Conservation (phyloP, 2,329 filamentous ascomycete species). For the Fusarium illudens region DNA sequence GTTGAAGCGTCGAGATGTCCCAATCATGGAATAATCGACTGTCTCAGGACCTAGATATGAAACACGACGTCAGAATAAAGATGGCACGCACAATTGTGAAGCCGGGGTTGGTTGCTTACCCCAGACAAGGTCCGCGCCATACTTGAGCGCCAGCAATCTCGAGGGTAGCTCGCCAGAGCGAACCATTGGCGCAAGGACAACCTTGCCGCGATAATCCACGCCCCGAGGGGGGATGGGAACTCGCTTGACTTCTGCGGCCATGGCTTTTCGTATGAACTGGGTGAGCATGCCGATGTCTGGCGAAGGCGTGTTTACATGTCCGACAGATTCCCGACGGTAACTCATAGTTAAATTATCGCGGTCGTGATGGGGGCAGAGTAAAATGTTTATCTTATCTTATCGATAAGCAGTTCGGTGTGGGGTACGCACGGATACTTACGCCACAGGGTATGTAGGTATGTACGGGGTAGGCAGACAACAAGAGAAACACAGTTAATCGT, state of each 20-base stretch:
- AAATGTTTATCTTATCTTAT: slow-evolving; percentile 33
- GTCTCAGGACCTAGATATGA: slow-evolving; percentile 79
- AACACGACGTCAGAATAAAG: slow-evolving; percentile 1
- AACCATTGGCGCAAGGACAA: slow-evolving; percentile 98
- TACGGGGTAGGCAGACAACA: no score
- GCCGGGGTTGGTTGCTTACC: slow-evolving; percentile 63
- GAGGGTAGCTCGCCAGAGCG: slow-evolving; percentile 95
- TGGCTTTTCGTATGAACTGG: slow-evolving; percentile 57
- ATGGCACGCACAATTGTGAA: neutral
- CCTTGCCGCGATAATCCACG: slow-evolving; percentile 91
- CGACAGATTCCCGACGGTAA: neutral
- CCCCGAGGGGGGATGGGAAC: slow-evolving; percentile 88
- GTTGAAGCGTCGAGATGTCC: slow-evolving; percentile 81
- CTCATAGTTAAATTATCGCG: slow-evolving; percentile 28
- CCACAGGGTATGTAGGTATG: no score
- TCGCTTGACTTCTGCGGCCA: slow-evolving; percentile 67
- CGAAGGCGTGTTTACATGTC: slow-evolving; percentile 8
- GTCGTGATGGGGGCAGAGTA: slow-evolving; percentile 29
- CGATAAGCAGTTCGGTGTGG: slow-evolving; percentile 22
- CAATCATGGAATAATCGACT: slow-evolving; percentile 90
- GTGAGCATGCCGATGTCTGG: slow-evolving; percentile 43
- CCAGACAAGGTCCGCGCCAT: slow-evolving; percentile 97
- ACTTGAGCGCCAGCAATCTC: slow-evolving; percentile 86
- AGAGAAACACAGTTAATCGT: no score
- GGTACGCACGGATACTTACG: neutral